Conservation (phyloP, 257 asterid species). For the Solanum lignicaule region DNA sequence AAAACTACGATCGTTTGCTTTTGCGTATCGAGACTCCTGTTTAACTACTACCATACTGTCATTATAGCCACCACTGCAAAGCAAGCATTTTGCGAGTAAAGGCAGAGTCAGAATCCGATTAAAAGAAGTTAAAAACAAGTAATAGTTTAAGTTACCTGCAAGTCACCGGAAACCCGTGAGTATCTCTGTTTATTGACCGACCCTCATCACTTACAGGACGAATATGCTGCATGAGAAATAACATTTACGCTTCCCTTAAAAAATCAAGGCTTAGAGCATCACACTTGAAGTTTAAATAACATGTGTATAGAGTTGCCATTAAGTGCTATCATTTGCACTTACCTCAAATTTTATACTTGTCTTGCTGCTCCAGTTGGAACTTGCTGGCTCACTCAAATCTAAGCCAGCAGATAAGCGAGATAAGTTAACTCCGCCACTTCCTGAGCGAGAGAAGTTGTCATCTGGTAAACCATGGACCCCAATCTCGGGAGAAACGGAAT, state of each 20-base stretch:
- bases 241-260: background rate
- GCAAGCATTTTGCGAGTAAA: conserved; percentile 9
- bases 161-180: conserved; percentile 89
- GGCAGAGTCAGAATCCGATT: background rate
- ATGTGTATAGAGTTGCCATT: background rate
- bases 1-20: conserved; percentile 61
- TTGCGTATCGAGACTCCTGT: conserved; percentile 90
- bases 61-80: conserved; percentile 68
- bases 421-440: conserved; percentile 83
- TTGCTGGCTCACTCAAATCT: conserved; percentile 91
- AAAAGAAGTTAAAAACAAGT: background rate
- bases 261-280: background rate
- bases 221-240: conserved; percentile 51
- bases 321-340: conserved; percentile 7
- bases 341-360: conserved; percentile 91
- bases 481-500: conserved; percentile 78
- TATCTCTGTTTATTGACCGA: conserved; percentile 65
- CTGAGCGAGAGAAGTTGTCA: conserved; percentile 80
- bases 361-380: conserved; percentile 93
- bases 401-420: conserved; percentile 80
- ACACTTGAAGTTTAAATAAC: background rate
- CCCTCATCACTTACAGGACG: conserved; percentile 82
- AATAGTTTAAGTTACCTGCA: conserved; percentile 54
- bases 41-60: conserved; percentile 88
- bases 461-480: conserved; percentile 81